Percentiles rank a stretch among this genome's conserved stretches.
Conservation (phyloP, 352 stramenopile species). For the Globisporangium spinosum region DNA sequence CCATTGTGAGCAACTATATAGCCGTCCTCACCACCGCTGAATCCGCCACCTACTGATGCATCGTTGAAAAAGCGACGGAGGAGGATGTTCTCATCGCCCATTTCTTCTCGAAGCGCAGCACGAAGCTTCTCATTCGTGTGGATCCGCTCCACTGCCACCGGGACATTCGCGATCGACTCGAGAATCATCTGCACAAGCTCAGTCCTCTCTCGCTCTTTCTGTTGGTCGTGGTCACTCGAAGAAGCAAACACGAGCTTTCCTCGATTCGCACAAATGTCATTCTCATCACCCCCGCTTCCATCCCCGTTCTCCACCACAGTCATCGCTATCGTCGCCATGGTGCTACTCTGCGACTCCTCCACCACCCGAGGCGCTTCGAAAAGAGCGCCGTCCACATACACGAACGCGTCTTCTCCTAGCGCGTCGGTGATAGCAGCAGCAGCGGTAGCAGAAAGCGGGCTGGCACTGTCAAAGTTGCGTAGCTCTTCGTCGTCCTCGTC, state of each 20-base stretch:
- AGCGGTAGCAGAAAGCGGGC: conserved; percentile 8
- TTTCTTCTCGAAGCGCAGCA: conserved; percentile 51
- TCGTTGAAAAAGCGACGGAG: conserved; percentile 41
- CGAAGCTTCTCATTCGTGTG: conserved; percentile 65
- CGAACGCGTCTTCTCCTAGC: conserved; percentile 8
- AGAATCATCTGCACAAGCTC: conserved; percentile 74
- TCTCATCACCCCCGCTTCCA: background rate
- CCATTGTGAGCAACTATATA: background rate
- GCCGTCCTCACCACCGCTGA: conserved; percentile 8
- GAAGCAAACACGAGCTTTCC: background rate
- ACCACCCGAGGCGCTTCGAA: background rate
- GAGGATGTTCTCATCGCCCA: conserved; percentile 46
- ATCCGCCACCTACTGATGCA: background rate
- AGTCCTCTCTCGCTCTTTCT: conserved; percentile 57
- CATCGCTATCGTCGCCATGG: background rate
- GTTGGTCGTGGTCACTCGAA: conserved; percentile 33
- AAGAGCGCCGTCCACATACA: background rate
- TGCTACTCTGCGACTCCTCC: background rate
- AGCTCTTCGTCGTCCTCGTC: conserved; percentile 24
- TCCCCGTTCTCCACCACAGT: background rate
- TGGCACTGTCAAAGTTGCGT: conserved; percentile 11
- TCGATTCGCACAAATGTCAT: background rate
- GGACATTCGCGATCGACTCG: conserved; percentile 70
- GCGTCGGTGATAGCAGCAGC: background rate
- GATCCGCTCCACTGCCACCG: conserved; percentile 64